Percentiles rank a stretch among this genome's conserved stretches.
Evolutionary conservation across 352 stramenopile species (phyloP).

Genomic region (Peronospora belbahrii): DNA sequence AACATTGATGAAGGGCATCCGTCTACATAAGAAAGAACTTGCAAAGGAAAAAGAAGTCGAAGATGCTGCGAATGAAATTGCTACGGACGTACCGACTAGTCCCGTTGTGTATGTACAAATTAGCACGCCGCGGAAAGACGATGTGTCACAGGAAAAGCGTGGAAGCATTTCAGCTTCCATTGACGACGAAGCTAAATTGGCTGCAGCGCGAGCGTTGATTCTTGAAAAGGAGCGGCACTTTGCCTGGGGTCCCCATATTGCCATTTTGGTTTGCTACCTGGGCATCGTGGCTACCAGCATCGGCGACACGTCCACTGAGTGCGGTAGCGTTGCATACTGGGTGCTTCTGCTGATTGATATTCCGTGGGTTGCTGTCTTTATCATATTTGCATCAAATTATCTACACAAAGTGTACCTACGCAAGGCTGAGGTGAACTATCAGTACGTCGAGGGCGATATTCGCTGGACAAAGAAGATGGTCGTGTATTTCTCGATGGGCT

Average conservation of each 20-base stretch:
- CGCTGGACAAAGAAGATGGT: constrained; percentile 37
- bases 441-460: constrained; percentile 34
- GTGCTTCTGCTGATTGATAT: constrained; percentile 44
- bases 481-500: constrained; percentile 37
- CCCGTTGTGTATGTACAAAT: constrained; percentile 15
- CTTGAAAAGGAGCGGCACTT: constrained; percentile 32
- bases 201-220: constrained; percentile 11
- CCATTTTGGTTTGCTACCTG: constrained; percentile 40
- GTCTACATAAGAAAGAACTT: constrained; percentile 32
- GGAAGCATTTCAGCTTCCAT: constrained; percentile 3
- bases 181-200: constrained; percentile 1
- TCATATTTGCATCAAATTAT: constrained; percentile 17
- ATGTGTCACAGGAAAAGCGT: constrained; percentile 11
- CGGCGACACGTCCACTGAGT: constrained; percentile 20
- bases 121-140: constrained; percentile 11
- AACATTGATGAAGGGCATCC: constrained; percentile 20
- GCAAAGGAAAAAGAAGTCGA: constrained; percentile 22
- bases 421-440: constrained; percentile 37
- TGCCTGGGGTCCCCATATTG: constrained; percentile 29
- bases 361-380: constrained; percentile 46
- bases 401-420: constrained; percentile 31
- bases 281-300: constrained; percentile 30
- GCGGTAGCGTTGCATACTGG: constrained; percentile 41
- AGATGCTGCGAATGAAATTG: not conserved
- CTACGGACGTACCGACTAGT: constrained; percentile 2